Conservation (phyloP, 1,284 basidiomycete genomes). For the Ganoderma sinense region DNA sequence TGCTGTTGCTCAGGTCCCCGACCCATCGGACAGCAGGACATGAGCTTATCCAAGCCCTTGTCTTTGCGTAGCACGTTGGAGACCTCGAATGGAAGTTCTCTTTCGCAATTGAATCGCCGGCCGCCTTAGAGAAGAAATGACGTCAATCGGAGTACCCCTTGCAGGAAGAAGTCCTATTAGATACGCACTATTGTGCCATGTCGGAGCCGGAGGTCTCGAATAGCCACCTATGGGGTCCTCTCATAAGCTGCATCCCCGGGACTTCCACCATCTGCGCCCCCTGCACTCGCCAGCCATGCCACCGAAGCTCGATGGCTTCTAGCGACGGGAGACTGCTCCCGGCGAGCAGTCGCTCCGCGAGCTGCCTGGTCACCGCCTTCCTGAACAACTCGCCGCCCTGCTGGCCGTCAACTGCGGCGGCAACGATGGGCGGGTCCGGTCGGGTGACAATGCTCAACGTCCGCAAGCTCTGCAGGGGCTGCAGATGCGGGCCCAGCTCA, state of each 20-base stretch:
- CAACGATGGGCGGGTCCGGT: conserved; percentile 31
- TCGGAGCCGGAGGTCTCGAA: conserved; percentile 17
- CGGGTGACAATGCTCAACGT: conserved; percentile 30
- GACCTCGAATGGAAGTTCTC: neutral
- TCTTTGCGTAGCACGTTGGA: neutral
- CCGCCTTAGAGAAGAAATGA: conserved; percentile 2
- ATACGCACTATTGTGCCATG: neutral
- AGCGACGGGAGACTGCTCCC: conserved; percentile 21
- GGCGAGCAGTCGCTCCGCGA: conserved; percentile 26
- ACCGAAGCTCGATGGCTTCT: conserved; percentile 34
- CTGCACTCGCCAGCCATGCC: conserved; percentile 35
- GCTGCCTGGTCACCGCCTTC: conserved; percentile 24
- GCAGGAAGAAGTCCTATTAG: neutral
- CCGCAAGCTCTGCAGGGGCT: conserved; percentile 21
- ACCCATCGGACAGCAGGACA: neutral
- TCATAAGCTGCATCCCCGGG: conserved; percentile 24
- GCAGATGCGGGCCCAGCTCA: conserved; percentile 24
- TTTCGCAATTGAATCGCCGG: neutral
- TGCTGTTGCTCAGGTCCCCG: neutral
- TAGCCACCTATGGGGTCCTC: conserved; percentile 29
- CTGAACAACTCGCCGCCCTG: conserved; percentile 16
- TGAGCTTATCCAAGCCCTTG: conserved; percentile 1
- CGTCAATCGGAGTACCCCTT: neutral
- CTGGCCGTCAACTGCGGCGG: conserved; percentile 5
- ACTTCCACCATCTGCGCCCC: conserved; percentile 26